Evolutionary conservation across 2,329 filamentous ascomycete species (phyloP), one percentile per base, ranked within the genome.

Genomic region (Intubia oerlemansii): DNA sequence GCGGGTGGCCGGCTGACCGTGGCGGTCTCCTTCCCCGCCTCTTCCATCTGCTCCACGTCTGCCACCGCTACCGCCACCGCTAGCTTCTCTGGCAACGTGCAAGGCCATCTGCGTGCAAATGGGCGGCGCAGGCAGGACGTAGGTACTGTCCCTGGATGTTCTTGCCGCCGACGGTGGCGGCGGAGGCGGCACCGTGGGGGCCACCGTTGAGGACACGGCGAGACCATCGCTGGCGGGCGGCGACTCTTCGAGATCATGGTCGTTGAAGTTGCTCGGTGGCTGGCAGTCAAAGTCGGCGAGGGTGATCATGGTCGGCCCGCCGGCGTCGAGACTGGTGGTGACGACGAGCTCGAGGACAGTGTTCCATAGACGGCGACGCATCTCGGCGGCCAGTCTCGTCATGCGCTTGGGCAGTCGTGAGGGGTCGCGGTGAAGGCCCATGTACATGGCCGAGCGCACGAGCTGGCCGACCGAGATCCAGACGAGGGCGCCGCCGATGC

Each of bases 351-450:
- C 62, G 0, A 64, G 36, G 10, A 63, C 51, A 1, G 60, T 61
- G 24, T 57, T 58, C 61, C 61, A 66, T 3, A 66, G 32, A 5
- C 61, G 46, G 7, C 58, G 47, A 2, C 56, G 52, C 46, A 62
- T 57, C 42, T 66, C 60, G 1, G 48, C 42, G 9, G 31, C 28
- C 1, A 44, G 42, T 14, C 53, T 45, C 1, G 35, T 31, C 0
- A 43, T 39, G 4, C 41, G 46, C n/a, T 43, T 44, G 0, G 50
- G 45, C 0, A 63, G 39, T 1, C 44, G 39, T 0, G 40, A 31
- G 0, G 61, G 57, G 29, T 65, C 60, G 30, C 53, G 44, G 30
- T 66, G 58, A 2, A 65, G 32, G 3, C 61, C 61, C 48, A 63
- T 58, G 18, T 52, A 52, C 8, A 62, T 44, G 1, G 59, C 59